Base-by-base conservation (phyloP, 208 protist species). In the Leishmania arabica region DNA sequence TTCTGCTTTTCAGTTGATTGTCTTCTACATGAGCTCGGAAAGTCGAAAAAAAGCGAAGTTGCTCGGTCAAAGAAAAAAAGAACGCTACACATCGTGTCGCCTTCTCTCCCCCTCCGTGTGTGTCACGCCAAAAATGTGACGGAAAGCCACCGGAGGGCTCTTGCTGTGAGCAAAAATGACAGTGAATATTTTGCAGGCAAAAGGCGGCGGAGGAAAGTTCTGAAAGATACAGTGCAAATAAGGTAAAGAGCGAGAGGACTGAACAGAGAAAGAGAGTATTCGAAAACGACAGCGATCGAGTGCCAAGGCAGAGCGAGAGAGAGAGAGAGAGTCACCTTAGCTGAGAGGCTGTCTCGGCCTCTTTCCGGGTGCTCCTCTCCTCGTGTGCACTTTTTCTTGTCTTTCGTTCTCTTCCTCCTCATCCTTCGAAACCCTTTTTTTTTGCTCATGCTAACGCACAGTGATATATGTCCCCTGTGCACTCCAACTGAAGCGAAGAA, bases 351-450 rank as follows among this genome's bases (percentile, higher is more conserved):
- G 51, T 45, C 53, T 34, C 31, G 51, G 15, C 19, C 47, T 64
- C 2, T 15, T 76, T 45, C 60, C 34, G n/a, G 1, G 37, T 40
- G 3, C 45, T 40, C 5, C 31, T 53, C 40, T 73, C 21, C 27
- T 68, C 31, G 40, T 42, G 51, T 76, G 24, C 51, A n/a, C 19
- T 49, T 45, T 77, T 37, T 64, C 21, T 82, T 75, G 37, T 24
- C 11, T 78, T 65, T 74, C 68, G 79, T 72, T 78, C 81, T 70
- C 62, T 82, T 83, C 74, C 24, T 34, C 64, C 60, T 66, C 45
- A 24, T 40, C 19, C 3, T 74, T 83, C 62, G 80, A 75, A 47
- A 78, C 72, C 47, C 31, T 19, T n/a, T 66, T 51, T 62, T 31
- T 51, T 37, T 66, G 19, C 11, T 24, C 17, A 34, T 31, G 34